Conservation (phyloP, 176 grass and related monocot species). For the Oryza glumipatula region DNA sequence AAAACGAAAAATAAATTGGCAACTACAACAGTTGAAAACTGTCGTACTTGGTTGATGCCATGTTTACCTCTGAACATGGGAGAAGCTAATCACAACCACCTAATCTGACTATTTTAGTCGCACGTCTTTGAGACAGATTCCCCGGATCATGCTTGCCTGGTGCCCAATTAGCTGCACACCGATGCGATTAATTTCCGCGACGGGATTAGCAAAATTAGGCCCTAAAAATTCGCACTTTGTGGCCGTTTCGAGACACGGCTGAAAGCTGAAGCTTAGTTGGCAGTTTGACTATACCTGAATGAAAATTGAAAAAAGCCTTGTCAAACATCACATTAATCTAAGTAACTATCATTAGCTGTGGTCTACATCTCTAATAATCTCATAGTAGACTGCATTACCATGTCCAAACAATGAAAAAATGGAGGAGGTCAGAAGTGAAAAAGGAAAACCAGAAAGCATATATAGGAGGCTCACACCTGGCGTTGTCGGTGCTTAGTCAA, state of each 20-base stretch:
- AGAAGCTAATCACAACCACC: slow-evolving; percentile 16
- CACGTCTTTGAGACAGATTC: slow-evolving; percentile 41
- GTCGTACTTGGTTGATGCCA: slow-evolving; percentile 21
- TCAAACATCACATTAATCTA: neutral
- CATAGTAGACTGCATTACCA: neutral
- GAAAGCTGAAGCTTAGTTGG: too few relatives aligned
- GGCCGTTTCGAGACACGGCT: slow-evolving; percentile 29
- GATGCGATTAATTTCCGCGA: neutral
- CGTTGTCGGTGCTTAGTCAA: slow-evolving; percentile 26
- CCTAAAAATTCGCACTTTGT: neutral
- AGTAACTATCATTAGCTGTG: neutral
- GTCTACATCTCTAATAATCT: neutral
- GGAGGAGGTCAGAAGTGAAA: neutral
- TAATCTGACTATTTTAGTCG: slow-evolving; percentile 28
- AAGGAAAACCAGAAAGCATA: neutral
- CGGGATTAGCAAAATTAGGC: slow-evolving; percentile 15
- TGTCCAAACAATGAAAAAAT: neutral
- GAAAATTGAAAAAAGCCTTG: neutral
- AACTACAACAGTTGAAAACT: slow-evolving; percentile 19
- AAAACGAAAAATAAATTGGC: neutral
- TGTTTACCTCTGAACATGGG: slow-evolving; percentile 24
- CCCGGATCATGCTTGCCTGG: slow-evolving; percentile 29
- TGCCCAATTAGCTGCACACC: slow-evolving; percentile 1
- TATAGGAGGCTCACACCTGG: slow-evolving; percentile 29
- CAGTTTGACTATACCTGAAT: slow-evolving; percentile 9